A percentile compares a stretch with the other conserved stretches of the same genome.
These are phyloP conservation scores for Didymella exigua DNA, from an alignment of 2,329 filamentous ascomycete species.

Conservation along the genomic window DNA sequence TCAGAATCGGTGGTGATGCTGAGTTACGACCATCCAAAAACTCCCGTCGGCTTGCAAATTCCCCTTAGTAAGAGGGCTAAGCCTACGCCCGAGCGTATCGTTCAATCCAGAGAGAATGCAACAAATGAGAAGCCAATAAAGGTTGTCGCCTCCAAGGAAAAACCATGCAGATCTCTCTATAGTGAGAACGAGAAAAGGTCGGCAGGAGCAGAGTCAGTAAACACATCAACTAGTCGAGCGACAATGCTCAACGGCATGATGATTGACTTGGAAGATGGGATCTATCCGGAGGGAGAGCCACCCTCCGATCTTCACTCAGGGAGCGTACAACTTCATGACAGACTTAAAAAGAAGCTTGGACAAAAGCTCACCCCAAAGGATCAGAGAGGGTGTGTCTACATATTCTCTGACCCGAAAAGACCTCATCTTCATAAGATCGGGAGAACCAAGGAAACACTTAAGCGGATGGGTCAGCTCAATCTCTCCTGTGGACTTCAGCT, in stretches of 20 bases:
- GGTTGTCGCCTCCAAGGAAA: background rate
- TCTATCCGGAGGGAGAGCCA: no score
- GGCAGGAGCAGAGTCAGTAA: no score
- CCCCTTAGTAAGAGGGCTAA: background rate
- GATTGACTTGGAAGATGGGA: background rate
- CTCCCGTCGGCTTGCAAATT: background rate
- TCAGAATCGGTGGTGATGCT: background rate
- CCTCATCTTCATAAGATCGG: slow-evolving; percentile 1
- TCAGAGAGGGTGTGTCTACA: background rate
- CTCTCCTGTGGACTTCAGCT: background rate
- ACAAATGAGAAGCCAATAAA: background rate
- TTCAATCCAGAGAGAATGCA: background rate
- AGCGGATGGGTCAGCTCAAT: background rate
- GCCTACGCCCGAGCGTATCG: background rate
- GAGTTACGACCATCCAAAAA: background rate
- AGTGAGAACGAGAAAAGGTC: background rate
- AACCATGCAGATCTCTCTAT: background rate
- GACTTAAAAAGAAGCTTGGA: background rate
- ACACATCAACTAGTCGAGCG: background rate
- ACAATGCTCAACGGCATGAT: background rate
- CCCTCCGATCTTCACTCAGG: background rate
- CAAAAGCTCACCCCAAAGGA: background rate
- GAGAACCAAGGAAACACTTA: background rate
- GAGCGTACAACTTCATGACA: background rate
- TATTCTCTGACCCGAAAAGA: background rate